Evolutionary conservation across 768 basidiomycete species (phyloP), one percentile per base, ranked within the genome.

Genomic region (Clavaria fumosa): DNA sequence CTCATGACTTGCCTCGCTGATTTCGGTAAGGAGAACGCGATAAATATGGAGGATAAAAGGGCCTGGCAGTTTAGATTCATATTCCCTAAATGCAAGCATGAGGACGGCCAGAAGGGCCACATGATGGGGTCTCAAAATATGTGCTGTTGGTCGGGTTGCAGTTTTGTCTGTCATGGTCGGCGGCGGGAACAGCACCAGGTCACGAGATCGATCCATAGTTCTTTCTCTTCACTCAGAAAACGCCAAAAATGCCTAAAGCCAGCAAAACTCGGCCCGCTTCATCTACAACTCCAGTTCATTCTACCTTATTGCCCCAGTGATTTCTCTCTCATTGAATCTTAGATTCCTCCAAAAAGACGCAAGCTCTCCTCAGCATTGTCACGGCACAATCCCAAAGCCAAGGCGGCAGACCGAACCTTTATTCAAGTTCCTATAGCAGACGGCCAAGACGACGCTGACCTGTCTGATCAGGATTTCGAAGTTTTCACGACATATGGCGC

Each of bases 101-200:
- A 85, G 60, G 18, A 83, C 59, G 23, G 69, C 67, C 22, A 86
- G 60, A 11, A 86, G 59, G 34, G 68, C 67, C 35, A 88, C 61
- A 51, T 89, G 85, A 47, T 88, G 84, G 1, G 84, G 81, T 38
- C 74, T 66, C 20, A 88, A 63, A 39, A 73, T 63, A 54, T 82
- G 77, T 36, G 73, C 69, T 5, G 69, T 66, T 1, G 77, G 74
- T 5, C 76, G 72, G 70, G 72, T 23, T 70, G 68, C 26, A n/a
- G n/a, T 35, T 56, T 66, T 64, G 56, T 67, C 47, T 27, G 48
- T 49, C 34, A 39, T 38, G 24, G 10, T n/a, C n/a, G n/a, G n/a
- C n/a, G n/a, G n/a, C n/a, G n/a, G n/a, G n/a, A n/a, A n/a, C n/a
- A 26, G 27, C 26, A 6, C n/a, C 12, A 26, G 20, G 12, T 38